Base-by-base conservation (phyloP, 2,329 filamentous ascomycete species). In the Sclerotinia minor region DNA sequence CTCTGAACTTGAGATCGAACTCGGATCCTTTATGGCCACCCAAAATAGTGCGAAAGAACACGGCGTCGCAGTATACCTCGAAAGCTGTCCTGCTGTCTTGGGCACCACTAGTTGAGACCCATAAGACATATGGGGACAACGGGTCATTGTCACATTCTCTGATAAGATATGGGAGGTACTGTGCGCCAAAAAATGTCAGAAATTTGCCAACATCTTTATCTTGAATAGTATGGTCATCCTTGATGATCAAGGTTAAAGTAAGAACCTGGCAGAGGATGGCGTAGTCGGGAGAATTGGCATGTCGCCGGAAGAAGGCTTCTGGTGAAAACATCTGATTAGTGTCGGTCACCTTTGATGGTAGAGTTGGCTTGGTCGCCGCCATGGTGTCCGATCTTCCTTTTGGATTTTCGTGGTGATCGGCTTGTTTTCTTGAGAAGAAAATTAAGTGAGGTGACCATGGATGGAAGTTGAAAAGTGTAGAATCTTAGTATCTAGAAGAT, bases 201-300 rank as follows among this genome's bases (percentile, higher is more conserved):
- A 60, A 60, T 0, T 0, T 1, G 24, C 13, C 3, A 1, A 32
- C 2, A 2, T n/a, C 19, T 1, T 7, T 1, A 2, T 17, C 11
- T 9, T 17, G 3, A 9, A 47, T 47, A 1, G 11, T 7, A 2
- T 59, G 41, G 11, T 11, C 19, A 5, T 9, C 11, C 1, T 35
- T 15, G 7, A 54, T 54, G 13, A 59, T 59, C 11, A 9, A 32
- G 17, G 24, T 19, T 15, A 59, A 32, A 0, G 41, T 47, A n/a
- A 59, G 2, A 0, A 59, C 4, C 9, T n/a, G 17, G 26, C 15
- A 21, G 5, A n/a, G 6, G 8, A 15, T 1, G 5, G 1, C 0
- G 24, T 58, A 35, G 9, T 41, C 0, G 2, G 55, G 3, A 26
- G 41, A 21, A 0, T 3, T 0, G 15, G 26, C 15, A 32, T 32